These are phyloP conservation scores for Poa annua DNA, from an alignment of 176 grass and related monocot species.

Conservation along the genomic window DNA sequence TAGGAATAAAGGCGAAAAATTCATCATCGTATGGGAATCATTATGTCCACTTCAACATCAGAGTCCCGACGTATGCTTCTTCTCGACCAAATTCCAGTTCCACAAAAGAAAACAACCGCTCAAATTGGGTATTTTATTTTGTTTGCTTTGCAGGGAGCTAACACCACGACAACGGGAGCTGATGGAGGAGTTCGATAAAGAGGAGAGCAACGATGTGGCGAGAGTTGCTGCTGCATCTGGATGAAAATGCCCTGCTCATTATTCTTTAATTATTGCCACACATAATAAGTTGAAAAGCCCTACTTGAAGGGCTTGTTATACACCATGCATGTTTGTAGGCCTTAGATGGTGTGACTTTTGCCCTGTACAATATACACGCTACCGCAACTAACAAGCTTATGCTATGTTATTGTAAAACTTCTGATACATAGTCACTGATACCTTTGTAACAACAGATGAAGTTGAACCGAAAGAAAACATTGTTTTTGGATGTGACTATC, in stretches of 20 bases:
- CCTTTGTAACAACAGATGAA: not conserved
- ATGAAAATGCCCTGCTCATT: constrained; percentile 38
- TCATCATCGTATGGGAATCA: constrained; percentile 71
- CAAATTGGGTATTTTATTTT: not conserved
- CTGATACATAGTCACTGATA: constrained; percentile 3
- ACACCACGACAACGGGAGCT: constrained; percentile 64
- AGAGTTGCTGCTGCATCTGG: constrained; percentile 54
- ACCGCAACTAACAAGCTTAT: not conserved
- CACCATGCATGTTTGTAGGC: constrained; percentile 29
- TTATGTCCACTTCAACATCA: constrained; percentile 84
- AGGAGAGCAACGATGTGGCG: constrained; percentile 48
- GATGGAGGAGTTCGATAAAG: constrained; percentile 83
- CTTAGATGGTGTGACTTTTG: constrained; percentile 21
- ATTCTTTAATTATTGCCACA: constrained; percentile 23
- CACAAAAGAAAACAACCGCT: not conserved
- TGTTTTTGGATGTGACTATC: not conserved
- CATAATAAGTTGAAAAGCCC: constrained; percentile 19
- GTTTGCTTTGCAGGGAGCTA: constrained; percentile 54
- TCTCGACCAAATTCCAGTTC: constrained; percentile 9
- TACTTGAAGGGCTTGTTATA: not conserved
- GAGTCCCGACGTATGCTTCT: constrained; percentile 65
- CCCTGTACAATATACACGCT: constrained; percentile 22
- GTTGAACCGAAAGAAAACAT: not conserved
- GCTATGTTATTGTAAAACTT: constrained; percentile 17
- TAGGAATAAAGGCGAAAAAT: constrained; percentile 85